These are phyloP conservation scores for Diversispora eburnea DNA, from an alignment of 192 early-diverging fungal species.

Conservation along the genomic window DNA sequence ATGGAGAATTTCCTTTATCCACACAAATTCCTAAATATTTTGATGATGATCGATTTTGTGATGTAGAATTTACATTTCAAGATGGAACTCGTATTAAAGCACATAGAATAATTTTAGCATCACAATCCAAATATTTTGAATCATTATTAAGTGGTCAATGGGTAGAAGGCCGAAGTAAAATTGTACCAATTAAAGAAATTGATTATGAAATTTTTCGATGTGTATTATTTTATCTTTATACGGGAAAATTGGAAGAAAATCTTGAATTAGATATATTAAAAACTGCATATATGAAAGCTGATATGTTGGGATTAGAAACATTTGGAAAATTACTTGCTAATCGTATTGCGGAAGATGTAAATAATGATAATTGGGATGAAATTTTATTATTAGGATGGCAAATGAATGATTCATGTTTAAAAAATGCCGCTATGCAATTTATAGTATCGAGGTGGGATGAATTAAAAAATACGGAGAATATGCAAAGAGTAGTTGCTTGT, in stretches of 20 bases:
- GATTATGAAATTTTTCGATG: constrained; percentile 15
- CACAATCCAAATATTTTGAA: constrained; percentile 20
- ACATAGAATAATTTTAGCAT: constrained; percentile 21
- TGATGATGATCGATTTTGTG: constrained; percentile 15
- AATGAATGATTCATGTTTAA: constrained; percentile 9
- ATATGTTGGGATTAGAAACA: constrained; percentile 16
- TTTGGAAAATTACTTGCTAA: constrained; percentile 14
- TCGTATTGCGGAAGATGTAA: constrained; percentile 17
- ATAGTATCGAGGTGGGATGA: neutral
- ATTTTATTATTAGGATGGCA: constrained; percentile 19
- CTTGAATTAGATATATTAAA: constrained; percentile 15
- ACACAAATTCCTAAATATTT: constrained; percentile 10
- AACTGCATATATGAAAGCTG: constrained; percentile 13
- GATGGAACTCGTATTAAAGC: constrained; percentile 12
- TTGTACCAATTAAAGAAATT: constrained; percentile 12
- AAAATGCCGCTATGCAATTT: constrained; percentile 1
- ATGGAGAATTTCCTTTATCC: constrained; percentile 7
- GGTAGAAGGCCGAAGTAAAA: constrained; percentile 9
- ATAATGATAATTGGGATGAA: constrained; percentile 21
- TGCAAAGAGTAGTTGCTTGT: constrained; percentile 14
- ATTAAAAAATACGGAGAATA: constrained; percentile 13
- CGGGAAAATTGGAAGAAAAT: constrained; percentile 22
- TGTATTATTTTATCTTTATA: constrained; percentile 19
- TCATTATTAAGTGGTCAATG: constrained; percentile 13
- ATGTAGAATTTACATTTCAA: constrained; percentile 19